phyloP scores from a whole-genome alignment of 306 rosid genomes.

The Rosa lucieae region DNA sequence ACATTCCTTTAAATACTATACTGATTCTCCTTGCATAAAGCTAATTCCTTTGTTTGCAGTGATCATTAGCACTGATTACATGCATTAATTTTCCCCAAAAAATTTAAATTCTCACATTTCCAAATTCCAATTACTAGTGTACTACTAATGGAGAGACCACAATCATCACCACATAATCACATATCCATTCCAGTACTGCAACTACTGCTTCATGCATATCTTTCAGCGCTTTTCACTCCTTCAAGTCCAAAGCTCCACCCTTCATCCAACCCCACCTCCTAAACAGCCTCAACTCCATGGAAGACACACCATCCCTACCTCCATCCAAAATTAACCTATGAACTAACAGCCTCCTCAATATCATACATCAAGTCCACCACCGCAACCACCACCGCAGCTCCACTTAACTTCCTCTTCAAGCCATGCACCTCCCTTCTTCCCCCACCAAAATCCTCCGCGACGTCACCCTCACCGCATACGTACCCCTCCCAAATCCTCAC shows the following conservation, averaged over 20 bases:
- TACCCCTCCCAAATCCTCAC: too few relatives aligned
- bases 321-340: constrained; percentile 43
- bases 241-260: constrained; percentile 11
- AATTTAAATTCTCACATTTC: not conserved
- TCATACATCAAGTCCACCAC: constrained; percentile 65
- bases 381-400: constrained; percentile 26
- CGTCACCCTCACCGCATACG: too few relatives aligned
- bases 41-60: not conserved
- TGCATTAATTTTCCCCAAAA: not conserved
- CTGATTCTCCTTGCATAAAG: not conserved
- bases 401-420: constrained; percentile 27
- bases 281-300: constrained; percentile 43
- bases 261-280: constrained; percentile 31
- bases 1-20: not conserved
- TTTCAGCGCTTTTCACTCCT: constrained; percentile 9
- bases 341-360: constrained; percentile 66
- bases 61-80: constrained; percentile 6
- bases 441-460: too few relatives aligned
- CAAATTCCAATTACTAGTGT: not conserved
- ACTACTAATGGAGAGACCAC: not conserved
- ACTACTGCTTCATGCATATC: constrained; percentile 14
- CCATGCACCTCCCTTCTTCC: too few relatives aligned
- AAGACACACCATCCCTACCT: constrained; percentile 27
- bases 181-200: not conserved
- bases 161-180: constrained; percentile 3